Conservation (phyloP, 805 yeast genomes). For the Allodekkera sacchari region DNA sequence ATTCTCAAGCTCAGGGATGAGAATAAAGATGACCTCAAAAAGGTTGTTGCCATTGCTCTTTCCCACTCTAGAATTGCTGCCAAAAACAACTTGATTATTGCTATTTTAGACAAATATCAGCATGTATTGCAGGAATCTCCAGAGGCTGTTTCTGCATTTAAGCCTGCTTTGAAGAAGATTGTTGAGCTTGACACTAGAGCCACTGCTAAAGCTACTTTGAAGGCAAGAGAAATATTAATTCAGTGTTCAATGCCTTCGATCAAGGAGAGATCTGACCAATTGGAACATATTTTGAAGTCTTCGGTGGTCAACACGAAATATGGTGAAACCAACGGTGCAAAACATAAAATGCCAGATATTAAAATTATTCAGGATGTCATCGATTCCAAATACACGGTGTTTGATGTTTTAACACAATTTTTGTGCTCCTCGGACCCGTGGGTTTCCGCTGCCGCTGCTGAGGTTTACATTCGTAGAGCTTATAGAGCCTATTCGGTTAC, state of each 20-base stretch:
- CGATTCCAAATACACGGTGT: slow-evolving; percentile 92
- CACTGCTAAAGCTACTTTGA: slow-evolving; percentile 87
- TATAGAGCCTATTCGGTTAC: slow-evolving; percentile 92
- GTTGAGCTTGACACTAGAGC: slow-evolving; percentile 87
- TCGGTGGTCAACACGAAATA: slow-evolving; percentile 85
- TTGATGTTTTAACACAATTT: slow-evolving; percentile 92
- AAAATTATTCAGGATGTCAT: slow-evolving; percentile 82
- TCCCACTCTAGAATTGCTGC: slow-evolving; percentile 93
- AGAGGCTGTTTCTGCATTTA: slow-evolving; percentile 56
- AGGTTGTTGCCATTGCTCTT: slow-evolving; percentile 65
- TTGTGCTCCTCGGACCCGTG: slow-evolving; percentile 75
- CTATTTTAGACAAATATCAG: slow-evolving; percentile 76
- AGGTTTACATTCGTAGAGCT: slow-evolving; percentile 93
- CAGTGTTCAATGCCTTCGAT: slow-evolving; percentile 96
- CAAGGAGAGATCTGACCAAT: slow-evolving; percentile 92
- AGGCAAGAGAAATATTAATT: slow-evolving; percentile 92
- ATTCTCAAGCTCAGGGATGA: slow-evolving; percentile 82
- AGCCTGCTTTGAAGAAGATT: slow-evolving; percentile 63
- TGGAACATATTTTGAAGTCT: slow-evolving; percentile 89
- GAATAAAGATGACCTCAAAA: slow-evolving; percentile 63
- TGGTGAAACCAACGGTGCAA: slow-evolving; percentile 68
- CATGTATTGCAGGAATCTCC: slow-evolving; percentile 68
- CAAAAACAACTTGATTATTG: slow-evolving; percentile 81
- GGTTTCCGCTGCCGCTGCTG: slow-evolving; percentile 93
- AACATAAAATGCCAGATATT: slow-evolving; percentile 75